Evolutionary conservation across 345 rosid genomes (phyloP).

Genomic region (Salix arbutifolia): DNA sequence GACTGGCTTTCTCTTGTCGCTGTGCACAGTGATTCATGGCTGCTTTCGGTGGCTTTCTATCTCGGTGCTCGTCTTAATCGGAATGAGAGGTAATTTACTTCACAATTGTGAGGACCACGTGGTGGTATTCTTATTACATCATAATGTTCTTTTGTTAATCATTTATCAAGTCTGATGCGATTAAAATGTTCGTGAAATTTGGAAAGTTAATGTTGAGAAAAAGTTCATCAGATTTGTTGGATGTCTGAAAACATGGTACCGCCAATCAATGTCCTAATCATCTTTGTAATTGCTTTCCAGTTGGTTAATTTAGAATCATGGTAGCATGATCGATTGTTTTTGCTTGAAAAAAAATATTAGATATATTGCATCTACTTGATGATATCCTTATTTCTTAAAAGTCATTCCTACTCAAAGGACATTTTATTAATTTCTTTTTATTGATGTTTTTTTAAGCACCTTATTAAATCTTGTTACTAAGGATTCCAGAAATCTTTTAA

Average conservation of each 20-base stretch:
- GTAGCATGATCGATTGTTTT: neutral
- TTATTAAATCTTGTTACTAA: neutral
- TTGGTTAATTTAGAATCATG: neutral
- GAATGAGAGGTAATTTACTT: slow-evolving; percentile 62
- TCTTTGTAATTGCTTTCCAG: neutral
- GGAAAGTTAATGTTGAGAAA: neutral
- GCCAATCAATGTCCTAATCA: neutral
- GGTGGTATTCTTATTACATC: neutral
- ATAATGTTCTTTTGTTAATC: neutral
- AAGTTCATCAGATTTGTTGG: neutral
- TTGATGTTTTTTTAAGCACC: neutral
- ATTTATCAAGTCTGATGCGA: neutral
- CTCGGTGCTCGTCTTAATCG: slow-evolving; percentile 91
- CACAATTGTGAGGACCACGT: neutral
- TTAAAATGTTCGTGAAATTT: neutral
- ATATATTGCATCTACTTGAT: neutral
- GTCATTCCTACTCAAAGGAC: neutral
- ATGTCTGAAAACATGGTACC: neutral
- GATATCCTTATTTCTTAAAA: neutral
- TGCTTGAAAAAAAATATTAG: neutral
- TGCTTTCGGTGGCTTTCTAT: slow-evolving; percentile 95
- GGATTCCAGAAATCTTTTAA: neutral
- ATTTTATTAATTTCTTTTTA: neutral
- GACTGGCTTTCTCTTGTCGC: slow-evolving; percentile 94
- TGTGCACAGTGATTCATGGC: slow-evolving; percentile 95